Percentiles rank a stretch among this genome's conserved stretches.
Evolutionary conservation across 441 rosid species (phyloP).

Genomic region (Mallotus repandus): DNA sequence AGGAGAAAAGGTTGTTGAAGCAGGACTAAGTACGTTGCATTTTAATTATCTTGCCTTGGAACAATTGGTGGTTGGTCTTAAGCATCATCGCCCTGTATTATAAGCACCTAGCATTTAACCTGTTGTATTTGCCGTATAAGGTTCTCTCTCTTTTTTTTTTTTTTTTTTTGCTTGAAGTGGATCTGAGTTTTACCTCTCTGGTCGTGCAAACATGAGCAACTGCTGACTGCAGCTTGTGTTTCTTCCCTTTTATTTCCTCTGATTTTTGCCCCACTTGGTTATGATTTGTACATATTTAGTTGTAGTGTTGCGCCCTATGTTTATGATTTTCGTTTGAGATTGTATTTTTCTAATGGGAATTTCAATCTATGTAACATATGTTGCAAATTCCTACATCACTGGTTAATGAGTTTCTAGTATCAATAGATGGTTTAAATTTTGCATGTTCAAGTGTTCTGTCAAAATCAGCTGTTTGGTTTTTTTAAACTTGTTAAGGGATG

Average conservation of each 20-base stretch:
- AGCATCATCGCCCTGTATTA: not conserved
- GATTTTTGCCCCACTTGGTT: not conserved
- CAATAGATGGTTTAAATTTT: too few relatives aligned
- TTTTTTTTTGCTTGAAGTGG: not conserved
- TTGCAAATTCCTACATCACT: too few relatives aligned
- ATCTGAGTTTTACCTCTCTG: constrained; percentile 5
- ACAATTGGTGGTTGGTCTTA: not conserved
- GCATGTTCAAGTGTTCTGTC: too few relatives aligned
- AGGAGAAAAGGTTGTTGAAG: not conserved
- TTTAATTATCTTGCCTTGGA: not conserved
- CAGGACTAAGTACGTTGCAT: constrained; percentile 8
- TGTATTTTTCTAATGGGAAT: constrained; percentile 5
- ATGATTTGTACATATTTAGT: constrained; percentile 22
- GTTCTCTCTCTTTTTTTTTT: too few relatives aligned
- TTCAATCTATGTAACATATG: not conserved
- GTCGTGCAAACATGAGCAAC: constrained; percentile 8
- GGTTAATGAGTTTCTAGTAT: too few relatives aligned
- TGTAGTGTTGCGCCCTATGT: not conserved
- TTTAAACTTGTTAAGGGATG: too few relatives aligned
- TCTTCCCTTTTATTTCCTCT: not conserved
- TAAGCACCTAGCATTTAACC: not conserved
- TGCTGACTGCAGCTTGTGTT: not conserved
- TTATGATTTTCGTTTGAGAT: not conserved
- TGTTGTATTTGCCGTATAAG: constrained; percentile 1
- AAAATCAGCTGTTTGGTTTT: too few relatives aligned